Evolutionary conservation across 805 yeast genomes (phyloP), one percentile per base, ranked within the genome.

Genomic region (Lachancea mirantina): DNA sequence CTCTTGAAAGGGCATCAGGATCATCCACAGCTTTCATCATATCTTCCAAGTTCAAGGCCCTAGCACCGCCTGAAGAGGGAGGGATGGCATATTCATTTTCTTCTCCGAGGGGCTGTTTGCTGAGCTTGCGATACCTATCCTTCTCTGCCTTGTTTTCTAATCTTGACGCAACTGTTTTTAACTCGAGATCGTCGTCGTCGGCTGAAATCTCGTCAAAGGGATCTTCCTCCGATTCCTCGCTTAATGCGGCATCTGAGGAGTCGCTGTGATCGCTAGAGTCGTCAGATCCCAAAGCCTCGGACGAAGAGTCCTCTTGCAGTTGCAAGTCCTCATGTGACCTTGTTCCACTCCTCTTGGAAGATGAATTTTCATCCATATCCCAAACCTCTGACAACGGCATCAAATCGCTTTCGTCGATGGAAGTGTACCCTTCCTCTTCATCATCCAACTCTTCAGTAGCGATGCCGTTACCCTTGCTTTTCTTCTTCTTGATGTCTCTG

Each of bases 341-440:
- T 21, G 9, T 15, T 20, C 8, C 19, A 28, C 7, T 30, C 19
- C 18, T 30, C 34, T 24, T 23, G 28, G 11, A 24, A 14, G 29
- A 35, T 13, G 35, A 50, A 25, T 52, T 50, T 19, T 78, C 84
- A 52, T 84, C 92, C 58, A 75, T 57, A 50, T 82, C 96, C 95
- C 95, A 85, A 3, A 84, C 87, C 45, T 78, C 87, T n/a, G 94
- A 80, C 23, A 87, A 64, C 0, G 94, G 73, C 38, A 81, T 69
- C 34, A 87, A 66, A 43, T 84, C 82, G 19, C 58, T 64, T 50
- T 84, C 95, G 47, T 84, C 95, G 26, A 82, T 67, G 49, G 88
- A 78, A 16, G 72, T 72, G 50, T 83, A 81, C 8, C 73, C 89
- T 4, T 65, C 74, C n/a, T 71, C 78, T 11, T 67, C 76, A 6